phyloP scores from a whole-genome alignment of 2,329 filamentous ascomycete genomes.

The Paracamarosporium sp. region DNA sequence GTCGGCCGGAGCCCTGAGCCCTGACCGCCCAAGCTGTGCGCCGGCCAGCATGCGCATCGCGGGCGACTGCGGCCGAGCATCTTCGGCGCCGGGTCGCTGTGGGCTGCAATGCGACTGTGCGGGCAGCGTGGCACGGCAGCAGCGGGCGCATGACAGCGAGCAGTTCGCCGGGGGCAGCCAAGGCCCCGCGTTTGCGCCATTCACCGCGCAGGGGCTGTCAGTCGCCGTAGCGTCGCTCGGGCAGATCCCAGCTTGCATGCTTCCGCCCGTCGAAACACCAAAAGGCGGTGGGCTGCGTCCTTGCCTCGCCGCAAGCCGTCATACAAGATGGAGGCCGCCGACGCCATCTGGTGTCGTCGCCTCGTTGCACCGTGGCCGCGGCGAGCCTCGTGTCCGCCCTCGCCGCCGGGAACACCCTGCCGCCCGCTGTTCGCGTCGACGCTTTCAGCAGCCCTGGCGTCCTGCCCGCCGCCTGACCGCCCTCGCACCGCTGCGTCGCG shows the following conservation, averaged over 20 bases:
- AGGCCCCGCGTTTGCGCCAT: slow-evolving; percentile 24
- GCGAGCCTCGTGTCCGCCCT: slow-evolving; percentile 17
- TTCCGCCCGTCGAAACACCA: background rate
- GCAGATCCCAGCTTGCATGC: slow-evolving; percentile 5
- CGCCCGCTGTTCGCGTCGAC: slow-evolving; percentile 12
- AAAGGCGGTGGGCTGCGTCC: slow-evolving; percentile 11
- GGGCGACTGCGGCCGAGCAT: slow-evolving; percentile 22
- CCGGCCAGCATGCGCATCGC: slow-evolving; percentile 16
- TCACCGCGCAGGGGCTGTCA: slow-evolving; percentile 39
- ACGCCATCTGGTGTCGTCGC: slow-evolving; percentile 35
- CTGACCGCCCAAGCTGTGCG: slow-evolving; percentile 17
- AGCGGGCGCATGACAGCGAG: slow-evolving; percentile 39
- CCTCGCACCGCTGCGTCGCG: slow-evolving; percentile 8
- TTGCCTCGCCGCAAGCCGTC: slow-evolving; percentile 26
- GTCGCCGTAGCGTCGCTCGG: slow-evolving; percentile 34
- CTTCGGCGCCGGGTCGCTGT: slow-evolving; percentile 25
- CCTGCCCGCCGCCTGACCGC: slow-evolving; percentile 16
- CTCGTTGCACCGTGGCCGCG: slow-evolving; percentile 7
- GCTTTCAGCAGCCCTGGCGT: slow-evolving; percentile 23
- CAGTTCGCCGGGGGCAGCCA: slow-evolving; percentile 29
- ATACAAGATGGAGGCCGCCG: slow-evolving; percentile 35
- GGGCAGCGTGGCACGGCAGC: slow-evolving; percentile 32
- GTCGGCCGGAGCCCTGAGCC: background rate
- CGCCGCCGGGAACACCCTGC: slow-evolving; percentile 15
- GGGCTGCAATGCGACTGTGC: slow-evolving; percentile 30